phyloP scores from a whole-genome alignment of 768 basidiomycete genomes.

The Phlegmacium glaucopus region DNA sequence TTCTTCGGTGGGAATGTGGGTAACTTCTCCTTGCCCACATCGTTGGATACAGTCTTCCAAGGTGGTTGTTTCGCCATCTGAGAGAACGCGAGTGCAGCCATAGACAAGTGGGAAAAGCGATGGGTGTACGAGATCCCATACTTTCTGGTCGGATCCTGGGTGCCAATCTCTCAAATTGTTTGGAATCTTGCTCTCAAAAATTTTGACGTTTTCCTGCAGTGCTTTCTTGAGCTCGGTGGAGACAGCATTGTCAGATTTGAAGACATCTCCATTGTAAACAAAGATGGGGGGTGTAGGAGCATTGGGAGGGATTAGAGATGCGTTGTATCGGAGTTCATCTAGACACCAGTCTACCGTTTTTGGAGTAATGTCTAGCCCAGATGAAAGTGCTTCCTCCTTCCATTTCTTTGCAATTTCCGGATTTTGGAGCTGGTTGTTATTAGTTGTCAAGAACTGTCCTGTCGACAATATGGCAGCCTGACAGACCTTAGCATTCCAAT shows the following conservation, averaged over 20 bases:
- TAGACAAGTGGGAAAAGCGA: constrained; percentile 39
- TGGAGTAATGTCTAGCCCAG: constrained; percentile 16
- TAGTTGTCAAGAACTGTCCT: not conserved
- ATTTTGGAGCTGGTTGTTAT: constrained; percentile 16
- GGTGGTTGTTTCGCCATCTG: constrained; percentile 11
- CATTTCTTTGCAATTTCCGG: constrained; percentile 20
- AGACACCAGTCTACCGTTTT: constrained; percentile 25
- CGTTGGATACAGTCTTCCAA: constrained; percentile 20
- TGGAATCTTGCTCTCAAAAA: constrained; percentile 33
- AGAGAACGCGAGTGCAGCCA: constrained; percentile 23
- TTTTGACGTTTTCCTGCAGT: constrained; percentile 21
- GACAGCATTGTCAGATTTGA: constrained; percentile 32
- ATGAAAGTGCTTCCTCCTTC: constrained; percentile 19
- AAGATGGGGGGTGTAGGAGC: constrained; percentile 12
- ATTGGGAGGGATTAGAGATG: constrained; percentile 4
- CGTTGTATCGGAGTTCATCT: constrained; percentile 24
- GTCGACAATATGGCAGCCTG: not conserved
- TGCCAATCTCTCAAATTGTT: constrained; percentile 42
- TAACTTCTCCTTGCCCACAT: constrained; percentile 19
- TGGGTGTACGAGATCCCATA: constrained; percentile 45
- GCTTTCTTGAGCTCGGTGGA: constrained; percentile 16
- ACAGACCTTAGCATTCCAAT: constrained; percentile 31
- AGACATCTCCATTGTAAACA: constrained; percentile 24
- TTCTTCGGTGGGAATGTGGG: constrained; percentile 7
- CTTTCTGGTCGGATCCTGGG: constrained; percentile 38